Evolutionary conservation across 257 asterid genomes (phyloP), one percentile per base, ranked within the genome.

Genomic region (Fraxinus quadrangulata): DNA sequence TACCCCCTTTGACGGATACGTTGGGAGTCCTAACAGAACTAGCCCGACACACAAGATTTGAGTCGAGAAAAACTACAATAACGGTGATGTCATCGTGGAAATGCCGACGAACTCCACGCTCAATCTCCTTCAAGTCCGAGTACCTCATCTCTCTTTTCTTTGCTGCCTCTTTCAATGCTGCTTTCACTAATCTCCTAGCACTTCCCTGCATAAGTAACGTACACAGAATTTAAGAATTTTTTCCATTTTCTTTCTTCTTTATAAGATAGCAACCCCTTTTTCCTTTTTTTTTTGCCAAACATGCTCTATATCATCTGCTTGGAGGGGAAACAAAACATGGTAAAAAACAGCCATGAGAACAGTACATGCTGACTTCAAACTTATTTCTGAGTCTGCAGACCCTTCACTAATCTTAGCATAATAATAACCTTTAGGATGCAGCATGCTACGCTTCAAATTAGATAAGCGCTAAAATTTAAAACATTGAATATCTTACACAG

Each of bases 141-240:
- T 93, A 93, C 77, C 98, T 90, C 98, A 93, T 93, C 76, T 93
- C 98, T 79, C 98, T 83, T 79, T 93, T 93, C 90, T 91, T 93
- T 0, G 97, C 97, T 68, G 98, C 98, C 87, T 84, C 96, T 83
- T 83, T 96, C 34, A 93, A 65, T 59, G 97, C 97, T 42, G 89
- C 82, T 80, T 93, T 93, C 69, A 93, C 93, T 78, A 93, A 81
- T 88, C 92, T 90, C 85, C 84, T 84, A 16, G 98, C 97, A 77
- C 90, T 92, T 47, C 97, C 98, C 97, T 93, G 93, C 80, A 77
- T 14, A 54, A 67, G 16, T 11, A 39, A 39, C 11, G 45, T 2
- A 39, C 45, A 12, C 51, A 42, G 17, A 40, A 40, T 40, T 40
- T 10, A 40, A 42, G 17, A 42, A 2, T 12, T 42, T 42, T 42